These are phyloP conservation scores for Phytophthora palmivora DNA, from an alignment of 352 stramenopile species.

Conservation along the genomic window DNA sequence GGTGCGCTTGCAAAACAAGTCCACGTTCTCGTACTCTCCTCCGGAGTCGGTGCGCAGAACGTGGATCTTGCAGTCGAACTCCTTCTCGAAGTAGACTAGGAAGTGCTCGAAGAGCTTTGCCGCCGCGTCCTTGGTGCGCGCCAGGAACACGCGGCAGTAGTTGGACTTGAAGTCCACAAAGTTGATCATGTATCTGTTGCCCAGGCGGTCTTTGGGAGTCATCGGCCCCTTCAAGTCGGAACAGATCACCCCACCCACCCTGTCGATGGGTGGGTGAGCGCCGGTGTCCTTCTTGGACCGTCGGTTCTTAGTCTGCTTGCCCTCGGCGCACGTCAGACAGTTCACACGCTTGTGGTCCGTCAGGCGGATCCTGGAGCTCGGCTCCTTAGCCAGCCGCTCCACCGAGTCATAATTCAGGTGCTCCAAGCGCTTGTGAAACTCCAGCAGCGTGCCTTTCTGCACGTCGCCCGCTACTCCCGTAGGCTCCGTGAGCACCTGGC, in stretches of 20 bases:
- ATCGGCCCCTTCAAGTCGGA: neutral
- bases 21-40: constrained; percentile 33
- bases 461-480: too few species aligned
- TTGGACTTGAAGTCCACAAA: constrained; percentile 21
- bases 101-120: constrained; percentile 18
- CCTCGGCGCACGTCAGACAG: neutral
- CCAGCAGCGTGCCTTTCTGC: neutral
- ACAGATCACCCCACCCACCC: constrained; percentile 7
- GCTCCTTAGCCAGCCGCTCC: neutral
- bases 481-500: too few species aligned
- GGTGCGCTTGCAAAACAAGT: constrained; percentile 35
- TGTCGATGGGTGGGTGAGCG: neutral
- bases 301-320: constrained; percentile 1
- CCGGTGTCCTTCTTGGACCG: neutral
- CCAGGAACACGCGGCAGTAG: constrained; percentile 20
- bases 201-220: neutral
- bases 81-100: constrained; percentile 10
- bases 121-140: constrained; percentile 14
- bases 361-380: neutral
- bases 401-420: neutral
- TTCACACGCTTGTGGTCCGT: neutral
- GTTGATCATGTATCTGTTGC: constrained; percentile 24
- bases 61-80: constrained; percentile 3
- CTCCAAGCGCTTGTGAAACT: neutral
- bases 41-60: constrained; percentile 21